Evolutionary conservation across 192 early-diverging fungal species (phyloP), one percentile per base, ranked within the genome.

Genomic region (Entomortierella chlamydospora): DNA sequence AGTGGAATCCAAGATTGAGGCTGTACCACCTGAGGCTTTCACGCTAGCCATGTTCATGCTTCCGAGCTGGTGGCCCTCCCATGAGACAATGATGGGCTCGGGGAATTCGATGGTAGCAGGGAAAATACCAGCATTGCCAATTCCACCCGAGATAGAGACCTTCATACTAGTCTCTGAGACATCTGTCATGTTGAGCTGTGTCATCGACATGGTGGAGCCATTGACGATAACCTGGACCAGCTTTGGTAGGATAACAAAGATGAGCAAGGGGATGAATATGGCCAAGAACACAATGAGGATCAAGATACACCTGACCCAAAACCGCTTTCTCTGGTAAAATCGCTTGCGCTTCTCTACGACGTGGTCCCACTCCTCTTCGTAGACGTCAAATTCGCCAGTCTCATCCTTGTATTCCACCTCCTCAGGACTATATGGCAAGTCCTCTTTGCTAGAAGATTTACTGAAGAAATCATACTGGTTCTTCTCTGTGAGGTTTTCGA

Each of bases 221-320:
- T 88, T 87, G 64, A 87, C 79, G 30, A 77, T 79, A 13, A 55
- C 50, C 64, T 88, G 85, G 8, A 83, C 82, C 31, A 88, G 59
- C 52, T 80, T 82, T 29, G 87, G 87, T 45, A 88, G 81, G 49
- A 82, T 68, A 10, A 88, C 87, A 63, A 88, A 83, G 42, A 87
- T 33, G 51, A 85, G 33, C 15, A 88, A 53, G 23, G 80, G 81
- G 11, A 88, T 74, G 43, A 85, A 45, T 50, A 86, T 82, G 42
- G 82, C 76, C 23, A 86, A 33, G 31, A 84, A 0, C 23, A 88
- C 65, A 31, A 84, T 52, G 13, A 60, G 55, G 51, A 85, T 72
- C 34, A 81, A 43, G 13, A 50, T 25, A 57, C 87, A 88, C 12
- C 71, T 61, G 50, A 82, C 70, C 87, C 86, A 87, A 61, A 81